Base-by-base conservation (phyloP, 345 rosid species). In the Turritis glabra region DNA sequence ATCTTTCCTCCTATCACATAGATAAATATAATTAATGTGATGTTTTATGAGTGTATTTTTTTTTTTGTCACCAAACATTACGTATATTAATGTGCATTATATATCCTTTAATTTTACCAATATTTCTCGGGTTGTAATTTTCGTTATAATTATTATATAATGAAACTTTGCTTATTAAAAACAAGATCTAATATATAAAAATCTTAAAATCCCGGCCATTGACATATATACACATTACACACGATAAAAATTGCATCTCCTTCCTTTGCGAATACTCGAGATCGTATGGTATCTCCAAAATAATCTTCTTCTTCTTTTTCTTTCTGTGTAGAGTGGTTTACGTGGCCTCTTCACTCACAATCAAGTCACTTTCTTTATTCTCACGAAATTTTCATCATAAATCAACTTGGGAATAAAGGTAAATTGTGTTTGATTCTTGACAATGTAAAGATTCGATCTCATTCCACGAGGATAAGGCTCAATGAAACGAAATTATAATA, bases 331-430 rank as follows among this genome's bases (percentile, higher is more conserved):
- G 2, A 15, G 21, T 8, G 33, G 19, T 21, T 26, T 67, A 57
- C 73, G 55, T 68, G 79, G 62, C 73, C 35, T 50, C 55, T 59
- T 67, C 51, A n/a, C n/a, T n/a, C n/a, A n/a, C n/a, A n/a, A n/a
- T n/a, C n/a, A n/a, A n/a, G n/a, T n/a, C n/a, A 60, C 21, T 59
- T 30, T 14, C 29, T 37, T 46, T 57, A 26, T 57, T 59, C 23
- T n/a, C 25, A 67, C 29, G 14, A 74, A 67, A 51, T 22, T 47
- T 57, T 50, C 53, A 26, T 38, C 57, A 25, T 13, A 69, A 43
- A 43, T 69, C 19, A 27, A 23, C 46, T 30, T 43, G 32, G 56
- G 69, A 60, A 68, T 76, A 69, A 75, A 60, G 74, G 2, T 30
- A 32, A 52, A 23, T 5, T 18, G 13, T 47, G 46, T 52, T 8